Evolutionary conservation across 768 basidiomycete genomes (phyloP).

Genomic region (Boletus subparvulus): DNA sequence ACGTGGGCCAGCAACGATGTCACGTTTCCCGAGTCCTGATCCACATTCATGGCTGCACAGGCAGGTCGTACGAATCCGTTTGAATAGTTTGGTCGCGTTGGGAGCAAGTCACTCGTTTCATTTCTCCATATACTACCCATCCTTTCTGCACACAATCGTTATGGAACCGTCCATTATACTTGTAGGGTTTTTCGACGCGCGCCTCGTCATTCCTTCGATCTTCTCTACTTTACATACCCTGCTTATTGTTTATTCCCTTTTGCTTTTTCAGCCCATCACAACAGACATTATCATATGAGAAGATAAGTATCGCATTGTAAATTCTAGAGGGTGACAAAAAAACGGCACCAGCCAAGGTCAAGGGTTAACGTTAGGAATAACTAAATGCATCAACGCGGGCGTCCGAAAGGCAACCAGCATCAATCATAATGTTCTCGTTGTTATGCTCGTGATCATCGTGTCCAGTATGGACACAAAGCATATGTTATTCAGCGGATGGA

Average conservation of each 20-base stretch:
- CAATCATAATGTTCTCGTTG: background rate
- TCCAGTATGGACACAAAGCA: conserved; percentile 8
- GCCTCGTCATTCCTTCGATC: conserved; percentile 7
- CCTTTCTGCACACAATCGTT: conserved; percentile 6
- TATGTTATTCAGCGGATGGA: conserved; percentile 38
- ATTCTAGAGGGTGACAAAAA: conserved; percentile 9
- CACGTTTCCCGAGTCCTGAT: background rate
- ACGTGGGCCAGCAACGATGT: conserved; percentile 14
- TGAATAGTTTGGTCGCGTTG: conserved; percentile 31
- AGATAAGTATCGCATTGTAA: conserved; percentile 8
- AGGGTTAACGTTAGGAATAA: background rate
- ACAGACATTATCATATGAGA: conserved; percentile 14
- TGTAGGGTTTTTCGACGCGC: background rate
- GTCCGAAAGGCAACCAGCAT: background rate
- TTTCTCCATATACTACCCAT: conserved; percentile 7
- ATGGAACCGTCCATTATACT: conserved; percentile 13
- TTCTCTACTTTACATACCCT: conserved; percentile 21
- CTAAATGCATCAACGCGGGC: background rate
- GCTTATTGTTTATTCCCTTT: conserved; percentile 20
- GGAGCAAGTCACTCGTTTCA: background rate
- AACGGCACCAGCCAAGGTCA: background rate
- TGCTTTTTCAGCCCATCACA: conserved; percentile 6
- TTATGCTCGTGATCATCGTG: background rate
- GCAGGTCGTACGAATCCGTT: conserved; percentile 73
- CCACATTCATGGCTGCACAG: conserved; percentile 33